Base-by-base conservation (phyloP, 2,329 filamentous ascomycete species). In the Botrytis hyacinthi region DNA sequence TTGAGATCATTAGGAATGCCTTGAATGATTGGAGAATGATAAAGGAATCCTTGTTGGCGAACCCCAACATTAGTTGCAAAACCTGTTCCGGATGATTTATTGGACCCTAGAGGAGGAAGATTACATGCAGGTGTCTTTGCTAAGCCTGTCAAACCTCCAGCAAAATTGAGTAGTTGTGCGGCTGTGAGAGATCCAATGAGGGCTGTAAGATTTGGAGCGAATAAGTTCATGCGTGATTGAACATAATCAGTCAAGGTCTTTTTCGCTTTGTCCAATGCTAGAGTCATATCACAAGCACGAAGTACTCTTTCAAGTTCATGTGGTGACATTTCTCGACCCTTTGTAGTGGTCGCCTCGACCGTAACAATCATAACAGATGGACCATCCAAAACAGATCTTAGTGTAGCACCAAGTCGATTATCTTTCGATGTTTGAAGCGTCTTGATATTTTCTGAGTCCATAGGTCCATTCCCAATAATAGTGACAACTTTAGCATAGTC, bases 401-500 rank as follows among this genome's bases (percentile, higher is more conserved):
- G 87, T 0, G 93, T 90, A 73, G 89, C 87, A 26, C 91, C 90
- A 9, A 97, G 86, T 16, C 92, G 86, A 80, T 98, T 98, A 75
- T 97, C 88, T 12, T 90, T 89, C 5, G 92, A 93, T 26, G 89
- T 88, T 74, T 95, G 91, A 65, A 97, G 87, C 3, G 87, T 85
- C 82, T 95, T 95, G 84, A 98, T 95, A 78, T 91, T 92, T 48
- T 90, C 89, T 72, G 87, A 86, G 79, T 97, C 92, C 85, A 98
- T 89, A 22, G 96, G 94, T 0, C 94, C 94, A 84, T 98, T 98
- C 78, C 93, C 92, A 75, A 99, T 88, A 76, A 98, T 97, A 5
- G 93, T 91, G 14, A 98, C 96, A 0, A 96, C 93, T 84, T 97
- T 97, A 42, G 95, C 94, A 83, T 98, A 99, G 81, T 98, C 94